phyloP scores from a whole-genome alignment of 2,329 filamentous ascomycete genomes.

The Pleoardoris graminearum region DNA sequence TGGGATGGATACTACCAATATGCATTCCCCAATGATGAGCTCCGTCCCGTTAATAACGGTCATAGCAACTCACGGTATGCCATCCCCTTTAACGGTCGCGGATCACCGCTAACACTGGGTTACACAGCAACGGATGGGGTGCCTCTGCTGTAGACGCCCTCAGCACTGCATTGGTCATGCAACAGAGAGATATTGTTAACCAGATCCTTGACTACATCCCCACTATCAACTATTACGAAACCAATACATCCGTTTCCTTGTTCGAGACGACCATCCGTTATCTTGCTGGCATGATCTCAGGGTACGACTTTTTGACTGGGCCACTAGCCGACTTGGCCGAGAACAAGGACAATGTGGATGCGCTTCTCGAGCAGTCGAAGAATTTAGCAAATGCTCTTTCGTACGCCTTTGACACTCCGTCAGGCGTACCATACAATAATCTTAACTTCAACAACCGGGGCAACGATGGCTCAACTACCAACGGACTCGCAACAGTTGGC shows the following conservation, averaged over 20 bases:
- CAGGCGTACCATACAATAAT: constrained; percentile 73
- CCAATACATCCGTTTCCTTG: constrained; percentile 64
- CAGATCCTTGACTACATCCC: constrained; percentile 73
- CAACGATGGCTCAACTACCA: constrained; percentile 56
- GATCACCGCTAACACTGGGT: neutral
- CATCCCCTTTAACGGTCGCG: neutral
- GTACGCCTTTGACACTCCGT: constrained; percentile 76
- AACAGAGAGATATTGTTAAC: constrained; percentile 66
- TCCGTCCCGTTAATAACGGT: constrained; percentile 68
- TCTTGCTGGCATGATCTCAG: constrained; percentile 77
- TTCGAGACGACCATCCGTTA: constrained; percentile 94
- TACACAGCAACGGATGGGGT: constrained; percentile 77
- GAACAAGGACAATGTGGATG: constrained; percentile 55
- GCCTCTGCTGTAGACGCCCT: constrained; percentile 81
- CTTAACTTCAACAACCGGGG: constrained; percentile 62
- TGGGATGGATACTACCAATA: constrained; percentile 64
- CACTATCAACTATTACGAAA: constrained; percentile 70
- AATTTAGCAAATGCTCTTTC: constrained; percentile 72
- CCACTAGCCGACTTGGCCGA: constrained; percentile 60
- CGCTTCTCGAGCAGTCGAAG: constrained; percentile 68
- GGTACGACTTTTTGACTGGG: constrained; percentile 72
- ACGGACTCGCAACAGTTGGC: constrained; percentile 75
- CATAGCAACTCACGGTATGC: constrained; percentile 70
- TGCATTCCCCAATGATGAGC: constrained; percentile 77
- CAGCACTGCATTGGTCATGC: constrained; percentile 79